Evolutionary conservation across 805 yeast species (phyloP).

Genomic region (Sungouiozyma intestinalis): DNA sequence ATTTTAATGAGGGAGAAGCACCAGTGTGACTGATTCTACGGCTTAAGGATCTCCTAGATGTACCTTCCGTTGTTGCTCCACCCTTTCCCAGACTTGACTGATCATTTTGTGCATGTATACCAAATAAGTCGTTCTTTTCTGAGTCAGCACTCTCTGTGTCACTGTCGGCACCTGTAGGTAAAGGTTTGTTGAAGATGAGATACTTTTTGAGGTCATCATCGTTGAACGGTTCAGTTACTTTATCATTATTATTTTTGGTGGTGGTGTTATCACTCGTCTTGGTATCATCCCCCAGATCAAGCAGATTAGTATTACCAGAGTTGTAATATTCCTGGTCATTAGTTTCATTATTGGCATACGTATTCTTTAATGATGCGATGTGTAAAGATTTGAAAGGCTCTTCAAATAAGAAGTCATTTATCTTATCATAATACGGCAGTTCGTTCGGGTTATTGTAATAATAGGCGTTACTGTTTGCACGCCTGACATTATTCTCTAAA

Average conservation of each 20-base stretch:
- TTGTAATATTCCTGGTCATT: not conserved
- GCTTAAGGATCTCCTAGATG: not conserved
- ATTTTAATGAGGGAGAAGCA: not conserved
- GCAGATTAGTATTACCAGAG: constrained; percentile 6
- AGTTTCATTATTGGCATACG: not conserved
- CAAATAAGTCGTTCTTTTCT: constrained; percentile 3
- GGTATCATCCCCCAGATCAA: not conserved
- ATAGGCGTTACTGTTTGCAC: not conserved
- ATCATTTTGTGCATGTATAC: not conserved
- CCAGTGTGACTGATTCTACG: constrained; percentile 1
- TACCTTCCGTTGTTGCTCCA: not conserved
- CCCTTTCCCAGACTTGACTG: too few species aligned
- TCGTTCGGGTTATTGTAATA: constrained; percentile 2
- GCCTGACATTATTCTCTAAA: constrained; percentile 2
- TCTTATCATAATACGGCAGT: constrained; percentile 4
- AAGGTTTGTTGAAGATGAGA: constrained; percentile 2
- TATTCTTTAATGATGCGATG: not conserved
- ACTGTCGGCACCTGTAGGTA: constrained; percentile 3
- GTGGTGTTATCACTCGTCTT: not conserved
- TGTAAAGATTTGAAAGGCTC: not conserved
- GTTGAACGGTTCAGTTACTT: not conserved
- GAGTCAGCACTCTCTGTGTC: constrained; percentile 1
- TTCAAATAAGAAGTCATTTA: constrained; percentile 3
- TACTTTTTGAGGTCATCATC: not conserved
- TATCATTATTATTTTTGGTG: constrained; percentile 2